Evolutionary conservation across 1,284 basidiomycete genomes (phyloP), one percentile per base, ranked within the genome.

Genomic region (Ceratobasidium sp.): DNA sequence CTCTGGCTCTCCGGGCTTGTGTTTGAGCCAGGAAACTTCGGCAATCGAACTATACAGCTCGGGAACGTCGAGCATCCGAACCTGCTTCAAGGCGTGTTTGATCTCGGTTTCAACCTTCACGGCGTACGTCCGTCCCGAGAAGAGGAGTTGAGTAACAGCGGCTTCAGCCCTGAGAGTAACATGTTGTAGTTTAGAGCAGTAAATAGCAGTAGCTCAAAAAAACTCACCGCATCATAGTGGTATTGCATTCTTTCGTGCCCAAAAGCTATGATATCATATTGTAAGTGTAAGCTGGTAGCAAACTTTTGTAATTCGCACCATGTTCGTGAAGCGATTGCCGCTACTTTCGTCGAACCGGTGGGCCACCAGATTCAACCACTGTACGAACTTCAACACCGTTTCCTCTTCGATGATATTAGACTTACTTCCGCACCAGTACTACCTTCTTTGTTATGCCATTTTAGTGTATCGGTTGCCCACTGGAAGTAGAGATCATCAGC

Each of bases 171-270:
- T 64, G 33, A n/a, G 1, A 3, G 6, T 4, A 44, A 7, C 2
- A 42, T 18, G 12, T 63, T 7, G 15, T 15, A 40, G 33, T 33
- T 33, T 33, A 20, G 28, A 61, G 6, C 18, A 3, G 26, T 7
- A 63, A 63, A 40, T 7, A 12, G 7, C 15, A 7, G 12, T 12
- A 20, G 13, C 20, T 6, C 13, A 20, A 12, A n/a, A n/a, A 12
- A 23, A 42, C 61, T 12, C 5, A 64, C 61, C 61, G 61, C 61
- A 64, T 64, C 61, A 64, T 42, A 12, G 18, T n/a, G 20, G 61
- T 64, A 12, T 64, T 64, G n/a, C 61, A 64, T 44, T 64, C 61
- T 28, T 40, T 64, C 12, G 61, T 64, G 42, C 61, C 61, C 12
- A 64, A 64, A 26, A 64, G 15, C 13, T 53, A n/a, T n/a, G 18